These are phyloP conservation scores for Coemansia brasiliensis DNA, from an alignment of 192 early-diverging fungal genomes.

Conservation along the genomic window DNA sequence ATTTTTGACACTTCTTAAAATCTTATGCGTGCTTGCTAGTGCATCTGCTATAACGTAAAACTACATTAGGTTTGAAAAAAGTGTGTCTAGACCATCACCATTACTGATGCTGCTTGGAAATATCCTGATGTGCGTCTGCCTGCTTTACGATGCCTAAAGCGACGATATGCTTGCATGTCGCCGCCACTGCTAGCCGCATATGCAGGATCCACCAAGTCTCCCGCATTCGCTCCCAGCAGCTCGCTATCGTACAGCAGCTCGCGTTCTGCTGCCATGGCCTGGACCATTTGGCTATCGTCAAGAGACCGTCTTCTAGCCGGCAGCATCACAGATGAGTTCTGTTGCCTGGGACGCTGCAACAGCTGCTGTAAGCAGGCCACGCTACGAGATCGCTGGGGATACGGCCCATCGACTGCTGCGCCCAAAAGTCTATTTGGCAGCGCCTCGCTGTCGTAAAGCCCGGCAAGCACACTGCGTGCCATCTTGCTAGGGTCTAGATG, in stretches of 20 bases:
- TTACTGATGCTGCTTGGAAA: too few relatives aligned
- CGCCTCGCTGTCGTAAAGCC: slow-evolving; percentile 16
- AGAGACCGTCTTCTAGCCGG: slow-evolving; percentile 4
- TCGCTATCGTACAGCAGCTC: slow-evolving; percentile 24
- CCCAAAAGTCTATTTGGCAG: neutral
- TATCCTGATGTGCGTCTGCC: too few relatives aligned
- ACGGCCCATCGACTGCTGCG: neutral
- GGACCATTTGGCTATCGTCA: neutral
- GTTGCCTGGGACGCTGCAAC: neutral
- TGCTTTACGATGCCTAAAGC: too few relatives aligned
- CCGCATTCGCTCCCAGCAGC: slow-evolving; percentile 22
- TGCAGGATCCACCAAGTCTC: slow-evolving; percentile 36
- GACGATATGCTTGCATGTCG: slow-evolving; percentile 2
- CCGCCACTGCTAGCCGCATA: neutral
- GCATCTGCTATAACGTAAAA: too few relatives aligned
- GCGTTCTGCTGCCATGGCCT: neutral
- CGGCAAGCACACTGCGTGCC: slow-evolving; percentile 19
- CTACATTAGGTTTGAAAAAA: too few relatives aligned
- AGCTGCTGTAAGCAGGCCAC: slow-evolving; percentile 16
- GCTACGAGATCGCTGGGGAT: slow-evolving; percentile 15
- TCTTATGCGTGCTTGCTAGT: too few relatives aligned
- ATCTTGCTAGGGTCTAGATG: slow-evolving; percentile 20
- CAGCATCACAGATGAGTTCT: neutral
- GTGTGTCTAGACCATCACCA: too few relatives aligned
- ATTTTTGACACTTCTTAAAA: too few relatives aligned